These are phyloP conservation scores for Dioscorea zingiberensis DNA, from an alignment of 106 monocot species.

Conservation along the genomic window DNA sequence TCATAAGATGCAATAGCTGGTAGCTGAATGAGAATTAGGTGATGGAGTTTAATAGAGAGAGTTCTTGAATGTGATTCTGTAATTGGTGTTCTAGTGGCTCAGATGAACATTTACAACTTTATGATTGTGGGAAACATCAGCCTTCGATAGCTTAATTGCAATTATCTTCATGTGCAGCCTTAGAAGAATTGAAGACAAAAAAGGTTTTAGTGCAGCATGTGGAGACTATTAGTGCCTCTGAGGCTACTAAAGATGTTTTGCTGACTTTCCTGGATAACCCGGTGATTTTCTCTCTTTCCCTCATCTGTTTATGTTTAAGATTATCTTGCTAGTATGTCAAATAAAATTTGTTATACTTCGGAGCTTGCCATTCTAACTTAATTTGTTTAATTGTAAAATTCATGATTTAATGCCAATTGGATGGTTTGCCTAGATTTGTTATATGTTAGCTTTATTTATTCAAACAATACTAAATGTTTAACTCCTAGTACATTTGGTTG, in stretches of 20 bases:
- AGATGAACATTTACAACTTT: too few relatives aligned
- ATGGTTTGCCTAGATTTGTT: too few relatives aligned
- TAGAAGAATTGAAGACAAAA: constrained; percentile 21
- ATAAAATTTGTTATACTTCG: not conserved
- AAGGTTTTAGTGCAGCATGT: constrained; percentile 63
- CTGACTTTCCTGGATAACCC: constrained; percentile 41
- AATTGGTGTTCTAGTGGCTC: too few relatives aligned
- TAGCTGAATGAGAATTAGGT: not conserved
- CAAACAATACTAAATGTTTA: too few relatives aligned
- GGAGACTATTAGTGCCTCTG: constrained; percentile 50
- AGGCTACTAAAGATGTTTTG: constrained; percentile 35
- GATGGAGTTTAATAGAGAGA: too few relatives aligned
- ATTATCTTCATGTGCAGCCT: constrained; percentile 12
- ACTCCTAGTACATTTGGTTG: too few relatives aligned
- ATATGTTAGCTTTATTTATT: too few relatives aligned
- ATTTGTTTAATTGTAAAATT: not conserved
- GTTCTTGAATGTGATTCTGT: too few relatives aligned
- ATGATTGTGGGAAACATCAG: too few relatives aligned
- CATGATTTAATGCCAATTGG: too few relatives aligned
- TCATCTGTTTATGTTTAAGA: not conserved
- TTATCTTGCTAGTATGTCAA: not conserved
- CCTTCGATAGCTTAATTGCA: not conserved
- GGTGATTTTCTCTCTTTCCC: not conserved
- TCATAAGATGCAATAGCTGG: too few relatives aligned
- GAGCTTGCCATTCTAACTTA: not conserved